Evolutionary conservation across 495 filamentous ascomycete genomes (phyloP), one percentile per base, ranked within the genome.

Genomic region (Hypoxylon cercidicola): DNA sequence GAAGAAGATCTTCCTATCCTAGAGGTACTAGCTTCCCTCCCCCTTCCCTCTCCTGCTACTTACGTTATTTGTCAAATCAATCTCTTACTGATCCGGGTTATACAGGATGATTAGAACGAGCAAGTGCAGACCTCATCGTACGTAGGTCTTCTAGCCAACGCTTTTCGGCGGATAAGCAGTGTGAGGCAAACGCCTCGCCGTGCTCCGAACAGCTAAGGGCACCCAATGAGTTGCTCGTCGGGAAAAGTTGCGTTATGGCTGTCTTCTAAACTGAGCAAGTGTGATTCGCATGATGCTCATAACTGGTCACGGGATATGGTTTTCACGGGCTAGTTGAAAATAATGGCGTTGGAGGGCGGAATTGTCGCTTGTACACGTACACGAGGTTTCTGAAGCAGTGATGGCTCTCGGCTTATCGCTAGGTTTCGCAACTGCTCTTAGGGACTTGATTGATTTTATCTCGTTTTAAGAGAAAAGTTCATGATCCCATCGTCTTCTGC

Each of bases 31-130:
- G 53, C 35, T 62, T 52, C 15, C 39, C 12, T 57, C 21, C 23
- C n/a, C 12, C n/a, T n/a, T 25, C 48, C 12, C 28, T 15, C 34
- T 39, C 15, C 2, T 18, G 13, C 16, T 11, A 13, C 25, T 7
- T 7, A 28, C 3, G 3, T 28, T 51, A 12, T 37, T 28, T 16
- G 7, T 4, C 15, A n/a, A 40, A 63, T 52, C 19, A 23, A 51
- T 20, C 19, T 55, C 56, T 62, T 64, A 61, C 68, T 73, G 60
- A 73, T 68, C 62, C 55, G 64, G 64, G 62, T 23, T 54, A 63
- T 70, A 62, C 46, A 73, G 71, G 71, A 69, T 6, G 62, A 69
- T 68, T 73, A 71, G 64, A 60, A 60, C 40, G 53, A 37, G 41
- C 48, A 69, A 58, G 18, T 57, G 44, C 49, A 19, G 15, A 60